Base-by-base conservation (phyloP, 2,329 filamentous ascomycete species). In the Phialophora tarda region DNA sequence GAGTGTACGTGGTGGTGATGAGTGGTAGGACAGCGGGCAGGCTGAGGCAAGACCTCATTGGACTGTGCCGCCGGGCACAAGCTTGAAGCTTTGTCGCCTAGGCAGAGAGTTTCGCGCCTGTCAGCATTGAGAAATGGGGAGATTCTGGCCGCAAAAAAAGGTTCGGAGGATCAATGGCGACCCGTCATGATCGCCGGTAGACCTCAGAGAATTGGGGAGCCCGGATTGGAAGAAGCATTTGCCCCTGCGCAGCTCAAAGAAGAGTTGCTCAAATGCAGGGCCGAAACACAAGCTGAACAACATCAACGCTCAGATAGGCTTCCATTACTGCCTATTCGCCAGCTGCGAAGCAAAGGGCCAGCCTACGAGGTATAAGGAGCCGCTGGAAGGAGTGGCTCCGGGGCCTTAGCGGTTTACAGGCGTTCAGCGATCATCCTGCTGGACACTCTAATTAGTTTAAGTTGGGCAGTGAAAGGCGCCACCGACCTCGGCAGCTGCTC, bases 171-270 rank as follows among this genome's bases (percentile, higher is more conserved):
- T 61, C 48, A 17, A 41, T 8, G 48, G 21, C 48, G 28, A 50
- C 34, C 41, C 34, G 57, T 59, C 41, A 59, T 30, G 41, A 28
- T 59, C 57, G 57, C 10, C 41, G 14, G 47, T 23, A 30, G 57
- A 32, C 47, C 7, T 28, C 30, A 47, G 47, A 26, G 41, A 59
- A 50, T 21, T 11, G 12, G 57, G 30, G 21, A 32, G 41, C 21
- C 41, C 41, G 11, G 14, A 21, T 38, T 28, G 23, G 50, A 23
- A 32, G 44, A 34, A 26, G 21, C 23, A 50, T 54, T 32, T 41
- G 34, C 53, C 54, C 61, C 41, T 63, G 41, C 14, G 53, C 61
- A 63, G 53, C 41, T 63, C 61, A 63, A 57, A 58, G 26, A 59
- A 48, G 57, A 41, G 44, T 38, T 38, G 32, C 28, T 32, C 17